A percentile compares a stretch with the other conserved stretches of the same genome.
These are phyloP conservation scores for Labyrinthula sp. DNA, from an alignment of 352 stramenopile genomes.

Conservation along the genomic window DNA sequence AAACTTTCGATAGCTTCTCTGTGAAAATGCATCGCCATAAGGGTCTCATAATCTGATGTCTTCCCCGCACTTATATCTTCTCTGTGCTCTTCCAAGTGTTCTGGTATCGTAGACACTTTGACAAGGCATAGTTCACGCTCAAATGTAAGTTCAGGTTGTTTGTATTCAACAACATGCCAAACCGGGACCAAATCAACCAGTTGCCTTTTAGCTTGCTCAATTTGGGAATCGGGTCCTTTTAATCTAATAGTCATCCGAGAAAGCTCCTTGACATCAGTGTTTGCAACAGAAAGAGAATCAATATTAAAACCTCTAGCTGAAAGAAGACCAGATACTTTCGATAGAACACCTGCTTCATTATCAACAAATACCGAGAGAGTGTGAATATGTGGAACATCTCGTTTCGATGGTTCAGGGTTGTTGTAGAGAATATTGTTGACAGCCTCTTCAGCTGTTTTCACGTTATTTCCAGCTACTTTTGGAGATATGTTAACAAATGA, in stretches of 20 bases:
- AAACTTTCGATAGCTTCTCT: slow-evolving; percentile 21
- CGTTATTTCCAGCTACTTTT: background rate
- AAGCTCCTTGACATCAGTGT: slow-evolving; percentile 26
- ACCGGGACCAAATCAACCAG: slow-evolving; percentile 26
- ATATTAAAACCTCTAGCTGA: slow-evolving; percentile 27
- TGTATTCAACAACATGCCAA: slow-evolving; percentile 23
- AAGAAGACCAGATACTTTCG: slow-evolving; percentile 24
- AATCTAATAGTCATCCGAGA: slow-evolving; percentile 18
- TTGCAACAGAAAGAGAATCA: slow-evolving; percentile 21
- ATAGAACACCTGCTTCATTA: slow-evolving; percentile 16
- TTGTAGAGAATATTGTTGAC: slow-evolving; percentile 30
- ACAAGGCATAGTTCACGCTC: slow-evolving; percentile 26
- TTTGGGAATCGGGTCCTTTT: slow-evolving; percentile 21
- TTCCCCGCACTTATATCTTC: background rate
- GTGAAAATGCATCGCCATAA: slow-evolving; percentile 25
- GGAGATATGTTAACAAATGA: slow-evolving; percentile 12
- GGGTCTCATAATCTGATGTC: slow-evolving; percentile 8
- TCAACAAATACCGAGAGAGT: slow-evolving; percentile 23
- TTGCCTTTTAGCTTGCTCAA: slow-evolving; percentile 23
- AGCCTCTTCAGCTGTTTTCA: slow-evolving; percentile 21
- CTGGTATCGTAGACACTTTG: slow-evolving; percentile 13
- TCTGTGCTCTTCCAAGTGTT: slow-evolving; percentile 1
- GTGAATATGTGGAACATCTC: slow-evolving; percentile 11
- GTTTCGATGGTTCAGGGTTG: slow-evolving; percentile 18
- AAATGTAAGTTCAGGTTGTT: slow-evolving; percentile 9